Percentiles rank a stretch among this genome's conserved stretches.
phyloP scores from a whole-genome alignment of 805 yeast species.

The Alloascoidea africana region DNA sequence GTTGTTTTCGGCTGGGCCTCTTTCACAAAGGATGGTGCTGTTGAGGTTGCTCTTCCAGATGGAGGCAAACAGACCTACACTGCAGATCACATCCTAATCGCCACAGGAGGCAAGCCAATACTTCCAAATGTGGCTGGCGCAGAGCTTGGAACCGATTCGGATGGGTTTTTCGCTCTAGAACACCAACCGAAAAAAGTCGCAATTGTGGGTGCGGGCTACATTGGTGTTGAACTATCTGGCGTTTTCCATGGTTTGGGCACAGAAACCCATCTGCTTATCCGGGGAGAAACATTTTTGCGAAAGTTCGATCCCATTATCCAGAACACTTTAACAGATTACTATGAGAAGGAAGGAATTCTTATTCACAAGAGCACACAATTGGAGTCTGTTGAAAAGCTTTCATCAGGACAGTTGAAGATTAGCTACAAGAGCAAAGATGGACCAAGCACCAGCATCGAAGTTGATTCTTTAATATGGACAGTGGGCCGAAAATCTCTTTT shows the following conservation, averaged over 20 bases:
- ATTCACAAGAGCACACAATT: conserved; percentile 52
- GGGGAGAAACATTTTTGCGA: conserved; percentile 86
- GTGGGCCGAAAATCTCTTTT: conserved; percentile 75
- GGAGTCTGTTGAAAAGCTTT: conserved; percentile 24
- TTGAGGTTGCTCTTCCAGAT: conserved; percentile 63
- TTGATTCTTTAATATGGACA: conserved; percentile 85
- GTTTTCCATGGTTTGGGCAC: conserved; percentile 81
- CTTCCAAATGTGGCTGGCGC: conserved; percentile 68
- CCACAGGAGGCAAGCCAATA: conserved; percentile 84
- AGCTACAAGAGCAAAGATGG: conserved; percentile 24
- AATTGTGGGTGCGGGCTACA: conserved; percentile 95
- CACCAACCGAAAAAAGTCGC: conserved; percentile 86
- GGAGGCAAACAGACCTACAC: conserved; percentile 44
- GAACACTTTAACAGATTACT: conserved; percentile 63
- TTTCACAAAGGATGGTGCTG: conserved; percentile 53
- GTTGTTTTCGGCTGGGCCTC: conserved; percentile 76
- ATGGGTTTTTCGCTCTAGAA: conserved; percentile 76
- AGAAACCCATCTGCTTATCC: conserved; percentile 73
- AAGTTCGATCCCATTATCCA: conserved; percentile 76
- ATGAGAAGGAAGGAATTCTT: conserved; percentile 66
- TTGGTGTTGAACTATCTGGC: conserved; percentile 92
- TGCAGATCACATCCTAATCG: conserved; percentile 74
- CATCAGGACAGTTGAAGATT: conserved; percentile 33
- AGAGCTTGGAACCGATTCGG: conserved; percentile 74
- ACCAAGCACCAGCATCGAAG: conserved; percentile 29